These are phyloP conservation scores for Waltergamsia citrina DNA, from an alignment of 2,329 filamentous ascomycete species.

Conservation along the genomic window DNA sequence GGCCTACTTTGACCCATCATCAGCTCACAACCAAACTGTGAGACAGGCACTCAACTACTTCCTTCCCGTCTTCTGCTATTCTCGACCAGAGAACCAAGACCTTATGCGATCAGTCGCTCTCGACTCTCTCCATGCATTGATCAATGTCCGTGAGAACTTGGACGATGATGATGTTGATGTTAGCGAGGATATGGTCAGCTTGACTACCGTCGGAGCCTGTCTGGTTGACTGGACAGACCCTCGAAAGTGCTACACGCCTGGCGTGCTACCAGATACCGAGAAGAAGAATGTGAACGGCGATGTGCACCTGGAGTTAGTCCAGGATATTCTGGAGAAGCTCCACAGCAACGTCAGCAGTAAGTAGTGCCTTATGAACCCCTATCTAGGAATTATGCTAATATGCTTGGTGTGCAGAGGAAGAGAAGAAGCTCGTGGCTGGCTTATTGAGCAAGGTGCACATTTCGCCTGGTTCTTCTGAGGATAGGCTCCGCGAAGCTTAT, in stretches of 20 bases:
- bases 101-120: conserved; percentile 70
- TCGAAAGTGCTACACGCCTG: conserved; percentile 58
- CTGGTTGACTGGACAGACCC: conserved; percentile 94
- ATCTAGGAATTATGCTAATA: neutral
- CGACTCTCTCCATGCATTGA: conserved; percentile 64
- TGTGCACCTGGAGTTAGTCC: conserved; percentile 71
- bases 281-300: conserved; percentile 63
- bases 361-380: conserved; percentile 20
- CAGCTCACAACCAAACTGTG: conserved; percentile 68
- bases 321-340: conserved; percentile 67
- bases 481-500: conserved; percentile 49
- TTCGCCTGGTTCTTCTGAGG: conserved; percentile 52
- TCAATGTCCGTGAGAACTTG: conserved; percentile 60
- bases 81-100: conserved; percentile 69
- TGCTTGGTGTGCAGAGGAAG: conserved; percentile 51
- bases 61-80: conserved; percentile 89
- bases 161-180: conserved; percentile 70
- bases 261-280: conserved; percentile 39
- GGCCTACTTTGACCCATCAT: conserved; percentile 83
- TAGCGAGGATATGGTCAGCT: conserved; percentile 68
- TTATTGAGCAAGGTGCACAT: conserved; percentile 79
- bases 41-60: conserved; percentile 88
- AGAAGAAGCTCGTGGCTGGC: conserved; percentile 71
- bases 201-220: conserved; percentile 70
- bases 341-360: conserved; percentile 58